Evolutionary conservation across 441 rosid species (phyloP), one percentile per base, ranked within the genome.

Genomic region (Populus hybrid): DNA sequence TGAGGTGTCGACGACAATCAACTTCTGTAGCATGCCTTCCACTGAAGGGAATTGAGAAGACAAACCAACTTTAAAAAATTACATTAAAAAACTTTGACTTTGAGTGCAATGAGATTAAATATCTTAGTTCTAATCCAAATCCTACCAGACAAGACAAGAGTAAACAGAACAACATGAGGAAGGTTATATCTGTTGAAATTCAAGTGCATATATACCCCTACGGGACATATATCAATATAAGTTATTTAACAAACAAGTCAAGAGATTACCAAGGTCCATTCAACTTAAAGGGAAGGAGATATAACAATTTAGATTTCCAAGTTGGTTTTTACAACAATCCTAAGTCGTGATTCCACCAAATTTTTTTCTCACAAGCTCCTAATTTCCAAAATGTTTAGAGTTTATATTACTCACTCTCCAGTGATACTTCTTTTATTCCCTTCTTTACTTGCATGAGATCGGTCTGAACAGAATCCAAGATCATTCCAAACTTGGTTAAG

Each of bases 391-490:
- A 50, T 74, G 72, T 46, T 42, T 9, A 75, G 46, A 73, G 78
- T 24, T 80, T 24, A 65, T 59, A 84, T 59, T 66, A 85, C 93
- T 86, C 79, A 96, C 99, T 85, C 81, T 89, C 97, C 42, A 91
- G 79, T 68, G 83, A 78, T 35, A 85, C 82, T 87, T 96, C 91
- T 84, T 90, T 96, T 77, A 92, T 89, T 86, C 96, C 95, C 84
- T 83, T 91, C 77, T 88, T 90, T 75, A 86, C 87, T 86, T 94
- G 98, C 89, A 94, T 89, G 76, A 96, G 81, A 82, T 96, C 94
- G 77, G 86, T 87, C 87, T 94, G 95, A 79, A 92, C 84, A 69
- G 98, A 90, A 82, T 89, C 97, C 81, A 96, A 79, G 81, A 91
- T 87, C 89, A 88, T 91, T 63, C 90, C 90, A 78, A 88, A 84